A percentile compares a stretch with the other conserved stretches of the same genome.
Conservation (phyloP, 2,329 filamentous ascomycete genomes). For the Aspergillus pseudoglaucus region DNA sequence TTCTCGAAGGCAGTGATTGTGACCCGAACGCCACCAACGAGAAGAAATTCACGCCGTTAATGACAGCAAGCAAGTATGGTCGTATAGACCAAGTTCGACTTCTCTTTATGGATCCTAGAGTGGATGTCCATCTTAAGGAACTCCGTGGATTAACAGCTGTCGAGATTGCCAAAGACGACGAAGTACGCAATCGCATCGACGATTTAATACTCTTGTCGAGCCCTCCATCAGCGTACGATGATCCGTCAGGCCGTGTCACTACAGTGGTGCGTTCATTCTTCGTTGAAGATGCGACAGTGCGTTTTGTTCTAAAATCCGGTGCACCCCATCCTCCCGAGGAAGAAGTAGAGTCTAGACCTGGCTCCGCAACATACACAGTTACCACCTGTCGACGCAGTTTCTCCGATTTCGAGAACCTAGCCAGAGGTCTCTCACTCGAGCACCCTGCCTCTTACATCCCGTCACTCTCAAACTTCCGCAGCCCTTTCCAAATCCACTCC, state of each 20-base stretch:
- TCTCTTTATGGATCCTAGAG: slow-evolving; percentile 78
- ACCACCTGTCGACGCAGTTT: slow-evolving; percentile 88
- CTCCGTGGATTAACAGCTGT: slow-evolving; percentile 84
- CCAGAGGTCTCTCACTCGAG: slow-evolving; percentile 74
- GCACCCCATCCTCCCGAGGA: slow-evolving; percentile 53
- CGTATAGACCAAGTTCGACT: slow-evolving; percentile 86
- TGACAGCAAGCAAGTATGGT: slow-evolving; percentile 98
- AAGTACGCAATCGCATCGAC: slow-evolving; percentile 92
- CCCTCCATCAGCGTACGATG: slow-evolving; percentile 44
- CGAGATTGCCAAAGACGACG: slow-evolving; percentile 94
- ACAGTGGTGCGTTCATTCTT: slow-evolving; percentile 94
- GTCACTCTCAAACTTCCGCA: slow-evolving; percentile 66
- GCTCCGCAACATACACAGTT: slow-evolving; percentile 72
- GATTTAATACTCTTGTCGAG: slow-evolving; percentile 81
- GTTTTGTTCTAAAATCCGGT: slow-evolving; percentile 89
- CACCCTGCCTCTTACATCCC: slow-evolving; percentile 96
- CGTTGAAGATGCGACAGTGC: slow-evolving; percentile 89
- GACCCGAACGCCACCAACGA: slow-evolving; percentile 95
- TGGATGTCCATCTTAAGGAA: slow-evolving; percentile 79
- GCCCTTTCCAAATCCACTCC: slow-evolving; percentile 87
- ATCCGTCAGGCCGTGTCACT: slow-evolving; percentile 73
- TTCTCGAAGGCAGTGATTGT: slow-evolving; percentile 81
- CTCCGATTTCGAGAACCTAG: slow-evolving; percentile 83
- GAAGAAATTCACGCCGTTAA: slow-evolving; percentile 87
- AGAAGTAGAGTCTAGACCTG: slow-evolving; percentile 29